phyloP scores from a whole-genome alignment of 2,329 filamentous ascomycete genomes.

The Neofusicoccum sp. region DNA sequence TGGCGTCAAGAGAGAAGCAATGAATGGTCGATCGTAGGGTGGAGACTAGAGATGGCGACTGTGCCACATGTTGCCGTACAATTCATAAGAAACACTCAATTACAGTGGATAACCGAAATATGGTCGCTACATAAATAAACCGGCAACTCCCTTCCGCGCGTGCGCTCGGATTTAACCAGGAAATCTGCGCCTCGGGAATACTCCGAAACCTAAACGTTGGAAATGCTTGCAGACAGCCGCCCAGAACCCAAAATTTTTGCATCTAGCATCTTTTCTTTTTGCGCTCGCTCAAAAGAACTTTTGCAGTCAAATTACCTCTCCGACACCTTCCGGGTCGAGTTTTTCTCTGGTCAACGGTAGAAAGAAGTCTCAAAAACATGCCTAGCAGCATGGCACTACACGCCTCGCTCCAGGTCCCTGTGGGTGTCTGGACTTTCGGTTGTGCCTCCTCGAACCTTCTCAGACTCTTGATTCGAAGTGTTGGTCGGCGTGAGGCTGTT shows the following conservation, averaged over 20 bases:
- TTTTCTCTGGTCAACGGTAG: neutral
- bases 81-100: neutral
- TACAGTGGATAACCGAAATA: neutral
- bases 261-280: neutral
- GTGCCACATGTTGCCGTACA: neutral
- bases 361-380: neutral
- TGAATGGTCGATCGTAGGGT: neutral
- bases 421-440: neutral
- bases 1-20: too few species aligned
- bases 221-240: neutral
- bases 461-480: neutral
- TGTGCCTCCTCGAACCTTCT: neutral
- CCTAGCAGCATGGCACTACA: neutral
- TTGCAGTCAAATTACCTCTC: neutral
- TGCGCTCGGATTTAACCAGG: neutral
- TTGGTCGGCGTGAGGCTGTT: constrained; percentile 1
- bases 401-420: neutral
- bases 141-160: neutral
- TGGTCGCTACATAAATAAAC: neutral
- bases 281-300: neutral
- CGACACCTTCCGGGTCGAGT: neutral
- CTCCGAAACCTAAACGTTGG: neutral
- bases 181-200: neutral
- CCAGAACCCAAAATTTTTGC: neutral
- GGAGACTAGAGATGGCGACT: neutral